A percentile compares a stretch with the other conserved stretches of the same genome.
Conservation (phyloP, 1,284 basidiomycete species). For the Hemileia vastatrix region DNA sequence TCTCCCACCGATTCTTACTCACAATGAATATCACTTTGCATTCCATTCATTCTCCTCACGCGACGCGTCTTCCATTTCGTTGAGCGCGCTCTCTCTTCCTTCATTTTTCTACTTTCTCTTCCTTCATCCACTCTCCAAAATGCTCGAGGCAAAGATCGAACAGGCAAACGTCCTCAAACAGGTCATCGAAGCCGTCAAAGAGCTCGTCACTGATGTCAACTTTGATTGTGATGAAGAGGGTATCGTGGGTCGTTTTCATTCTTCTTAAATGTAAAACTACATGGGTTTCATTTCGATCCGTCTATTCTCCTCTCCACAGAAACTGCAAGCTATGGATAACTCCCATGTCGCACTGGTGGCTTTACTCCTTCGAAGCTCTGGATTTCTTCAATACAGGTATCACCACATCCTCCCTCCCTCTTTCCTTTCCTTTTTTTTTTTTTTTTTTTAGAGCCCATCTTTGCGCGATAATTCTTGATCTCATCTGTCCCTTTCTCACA, state of each 20-base stretch:
- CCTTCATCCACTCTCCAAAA: slow-evolving; percentile 44
- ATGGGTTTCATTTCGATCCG: not conserved
- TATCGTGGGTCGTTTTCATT: slow-evolving; percentile 54
- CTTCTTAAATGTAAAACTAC: not conserved
- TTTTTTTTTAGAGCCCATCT: not conserved
- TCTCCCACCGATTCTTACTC: too few relatives aligned
- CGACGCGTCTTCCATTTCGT: too few relatives aligned
- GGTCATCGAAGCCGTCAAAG: slow-evolving; percentile 66
- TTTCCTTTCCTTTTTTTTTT: not conserved
- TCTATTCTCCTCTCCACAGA: slow-evolving; percentile 47
- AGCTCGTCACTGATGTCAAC: slow-evolving; percentile 94
- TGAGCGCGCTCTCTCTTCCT: too few relatives aligned
- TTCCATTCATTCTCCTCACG: too few relatives aligned
- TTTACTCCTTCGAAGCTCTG: slow-evolving; percentile 62
- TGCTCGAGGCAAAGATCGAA: slow-evolving; percentile 81
- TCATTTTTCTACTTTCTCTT: not conserved
- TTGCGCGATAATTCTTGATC: not conserved
- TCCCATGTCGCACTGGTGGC: slow-evolving; percentile 95
- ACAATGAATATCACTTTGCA: too few relatives aligned
- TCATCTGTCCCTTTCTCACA: slow-evolving; percentile 45
- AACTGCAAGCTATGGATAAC: slow-evolving; percentile 98
- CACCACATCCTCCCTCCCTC: too few relatives aligned
- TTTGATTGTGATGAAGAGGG: slow-evolving; percentile 97
- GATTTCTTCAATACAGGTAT: slow-evolving; percentile 59
- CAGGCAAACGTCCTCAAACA: slow-evolving; percentile 57